Evolutionary conservation across 169 alveolate species (phyloP), one percentile per base, ranked within the genome.

Genomic region (Toxoplasma gondii): DNA sequence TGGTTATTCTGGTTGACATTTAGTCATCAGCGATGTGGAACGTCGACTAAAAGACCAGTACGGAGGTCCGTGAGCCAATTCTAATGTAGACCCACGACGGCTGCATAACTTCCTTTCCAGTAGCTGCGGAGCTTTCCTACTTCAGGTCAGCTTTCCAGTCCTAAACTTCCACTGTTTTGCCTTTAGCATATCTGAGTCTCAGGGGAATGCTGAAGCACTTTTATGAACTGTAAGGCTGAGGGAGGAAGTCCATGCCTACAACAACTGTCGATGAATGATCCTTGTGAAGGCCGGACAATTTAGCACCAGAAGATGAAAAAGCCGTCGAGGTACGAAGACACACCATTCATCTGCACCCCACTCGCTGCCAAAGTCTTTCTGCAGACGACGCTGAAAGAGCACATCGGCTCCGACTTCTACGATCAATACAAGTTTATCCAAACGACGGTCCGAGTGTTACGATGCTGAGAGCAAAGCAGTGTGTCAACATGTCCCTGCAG

Each of bases 121-220:
- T 82, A 81, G 94, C 84, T 9, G 43, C 91, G 17, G 94, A 58
- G 7, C 91, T 91, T 0, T 45, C 91, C n/a, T 34, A 44, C 82
- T 87, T 91, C 83, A 91, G 94, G 94, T 91, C 16, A 0, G 44
- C 16, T 45, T 41, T 27, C 10, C 1, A 31, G 9, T 49, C 9
- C 19, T 82, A 27, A 39, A 49, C 24, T 10, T 12, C 36, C 36
- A 39, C 64, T 34, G 10, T 12, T 12, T 9, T 12, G n/a, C 24
- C 58, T 49, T 12, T 12, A 49, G 58, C 58, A 82, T 34, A 53
- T 16, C 27, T 45, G 49, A 29, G 19, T 58, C 54, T 45, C 38
- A 91, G 94, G 74, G 43, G 43, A 64, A 91, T 91, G 94, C 83
- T 91, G 38, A 81, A 91, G 70, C 44, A 78, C 38, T 78, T 91